Evolutionary conservation across 805 yeast genomes (phyloP).

Genomic region (Pichia paraexigua): DNA sequence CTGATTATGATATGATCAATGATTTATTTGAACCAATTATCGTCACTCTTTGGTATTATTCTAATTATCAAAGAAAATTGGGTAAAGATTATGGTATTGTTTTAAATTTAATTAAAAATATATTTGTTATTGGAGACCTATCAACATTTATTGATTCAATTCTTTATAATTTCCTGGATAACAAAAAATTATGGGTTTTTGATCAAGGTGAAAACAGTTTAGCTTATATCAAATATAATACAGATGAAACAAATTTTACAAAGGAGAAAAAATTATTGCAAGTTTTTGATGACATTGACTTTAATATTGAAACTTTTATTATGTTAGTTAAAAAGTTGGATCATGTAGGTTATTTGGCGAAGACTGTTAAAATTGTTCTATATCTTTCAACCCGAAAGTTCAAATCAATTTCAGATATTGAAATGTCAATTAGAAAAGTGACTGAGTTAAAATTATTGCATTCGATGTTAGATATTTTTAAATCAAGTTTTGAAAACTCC

Average conservation of each 20-base stretch:
- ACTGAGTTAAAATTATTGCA: conserved; percentile 62
- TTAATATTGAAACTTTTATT: conserved; percentile 31
- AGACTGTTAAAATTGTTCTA: conserved; percentile 43
- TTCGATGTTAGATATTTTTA: conserved; percentile 47
- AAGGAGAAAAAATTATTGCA: conserved; percentile 6
- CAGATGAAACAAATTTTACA: conserved; percentile 2
- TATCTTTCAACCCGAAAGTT: conserved; percentile 48
- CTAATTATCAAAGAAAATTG: conserved; percentile 28
- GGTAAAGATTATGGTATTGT: conserved; percentile 30
- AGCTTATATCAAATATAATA: conserved; percentile 18
- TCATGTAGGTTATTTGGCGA: conserved; percentile 41
- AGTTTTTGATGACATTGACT: conserved; percentile 35
- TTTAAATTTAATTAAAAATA: conserved; percentile 32
- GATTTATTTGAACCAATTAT: conserved; percentile 26
- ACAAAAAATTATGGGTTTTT: conserved; percentile 34
- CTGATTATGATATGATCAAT: conserved; percentile 27
- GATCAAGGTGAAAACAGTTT: conserved; percentile 34
- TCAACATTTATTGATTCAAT: conserved; percentile 10
- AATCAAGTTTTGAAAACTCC: conserved; percentile 44
- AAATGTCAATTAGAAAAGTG: conserved; percentile 46
- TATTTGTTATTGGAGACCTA: conserved; percentile 14
- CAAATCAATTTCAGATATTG: conserved; percentile 24
- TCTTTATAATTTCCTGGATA: conserved; percentile 16
- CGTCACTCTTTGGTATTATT: conserved; percentile 38
- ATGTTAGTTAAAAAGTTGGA: conserved; percentile 26